Conservation (phyloP, 164 flowering plant genomes). For the Vitis labrusca region DNA sequence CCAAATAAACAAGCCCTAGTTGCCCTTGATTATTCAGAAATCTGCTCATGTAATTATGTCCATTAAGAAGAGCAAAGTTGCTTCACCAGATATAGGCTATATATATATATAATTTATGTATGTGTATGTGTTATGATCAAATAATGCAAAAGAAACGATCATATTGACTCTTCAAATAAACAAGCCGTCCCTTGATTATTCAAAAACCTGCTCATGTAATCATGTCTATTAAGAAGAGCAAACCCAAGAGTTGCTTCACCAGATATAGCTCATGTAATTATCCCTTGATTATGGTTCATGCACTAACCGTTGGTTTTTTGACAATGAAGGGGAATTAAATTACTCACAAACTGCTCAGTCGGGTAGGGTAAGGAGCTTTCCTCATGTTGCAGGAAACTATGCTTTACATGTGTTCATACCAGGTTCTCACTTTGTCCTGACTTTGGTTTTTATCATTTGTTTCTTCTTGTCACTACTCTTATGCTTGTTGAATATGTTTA, state of each 20-base stretch:
- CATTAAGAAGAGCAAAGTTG: no score
- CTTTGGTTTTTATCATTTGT: neutral
- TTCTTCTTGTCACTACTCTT: neutral
- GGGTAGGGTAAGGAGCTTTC: constrained; percentile 71
- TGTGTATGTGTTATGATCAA: no score
- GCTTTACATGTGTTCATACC: constrained; percentile 89
- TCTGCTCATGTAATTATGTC: no score
- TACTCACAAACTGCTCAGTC: constrained; percentile 31
- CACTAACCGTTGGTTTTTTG: constrained; percentile 14
- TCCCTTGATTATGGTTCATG: neutral
- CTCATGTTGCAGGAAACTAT: constrained; percentile 87
- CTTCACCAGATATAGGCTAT: no score
- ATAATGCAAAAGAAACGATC: no score
- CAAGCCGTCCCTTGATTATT: no score
- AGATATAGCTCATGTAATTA: no score
- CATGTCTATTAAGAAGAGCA: neutral
- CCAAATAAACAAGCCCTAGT: no score
- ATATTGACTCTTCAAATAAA: no score
- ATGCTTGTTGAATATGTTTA: constrained; percentile 2
- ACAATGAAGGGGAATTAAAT: constrained; percentile 26
- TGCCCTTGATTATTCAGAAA: no score
- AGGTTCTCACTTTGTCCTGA: constrained; percentile 36
- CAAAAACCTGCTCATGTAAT: no score
- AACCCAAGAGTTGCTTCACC: neutral
- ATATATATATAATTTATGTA: no score